Percentiles rank a stretch among this genome's conserved stretches.
phyloP scores from a whole-genome alignment of 225 moss, liverwort and hornwort genomes.

The Sphagnum contortum region DNA sequence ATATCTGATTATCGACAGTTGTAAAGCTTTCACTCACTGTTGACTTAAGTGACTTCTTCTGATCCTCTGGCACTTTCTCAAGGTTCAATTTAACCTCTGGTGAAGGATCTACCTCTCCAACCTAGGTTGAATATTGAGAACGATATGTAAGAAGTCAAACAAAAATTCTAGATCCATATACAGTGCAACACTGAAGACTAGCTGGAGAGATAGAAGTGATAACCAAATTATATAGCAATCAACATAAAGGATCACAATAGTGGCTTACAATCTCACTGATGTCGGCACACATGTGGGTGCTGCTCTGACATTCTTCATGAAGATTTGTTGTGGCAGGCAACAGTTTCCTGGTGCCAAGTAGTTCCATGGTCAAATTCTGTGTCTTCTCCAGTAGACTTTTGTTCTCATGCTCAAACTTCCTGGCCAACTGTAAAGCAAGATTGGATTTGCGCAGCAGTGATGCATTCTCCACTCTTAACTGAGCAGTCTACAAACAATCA shows the following conservation, averaged over 20 bases:
- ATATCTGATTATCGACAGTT: too few species aligned
- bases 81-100: too few species aligned
- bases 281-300: constrained; percentile 7
- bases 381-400: constrained; percentile 19
- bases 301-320: constrained; percentile 17
- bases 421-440: constrained; percentile 28
- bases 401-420: constrained; percentile 24
- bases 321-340: constrained; percentile 2
- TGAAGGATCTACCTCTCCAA: too few species aligned
- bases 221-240: not conserved
- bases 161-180: not conserved
- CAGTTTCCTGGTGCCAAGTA: constrained; percentile 9
- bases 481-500: constrained; percentile 31
- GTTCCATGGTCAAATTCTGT: constrained; percentile 19
- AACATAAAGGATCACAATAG: not conserved
- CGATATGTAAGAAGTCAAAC: too few species aligned
- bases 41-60: too few species aligned
- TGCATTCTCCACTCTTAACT: constrained; percentile 39
- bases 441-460: constrained; percentile 24
- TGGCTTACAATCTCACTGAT: constrained; percentile 16
- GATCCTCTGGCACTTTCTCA: too few species aligned
- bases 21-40: too few species aligned
- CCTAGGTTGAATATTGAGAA: too few species aligned
- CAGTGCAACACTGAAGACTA: not conserved
- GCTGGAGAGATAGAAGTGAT: not conserved